phyloP scores from a whole-genome alignment of 495 filamentous ascomycete species.

The Glonium stellatum region DNA sequence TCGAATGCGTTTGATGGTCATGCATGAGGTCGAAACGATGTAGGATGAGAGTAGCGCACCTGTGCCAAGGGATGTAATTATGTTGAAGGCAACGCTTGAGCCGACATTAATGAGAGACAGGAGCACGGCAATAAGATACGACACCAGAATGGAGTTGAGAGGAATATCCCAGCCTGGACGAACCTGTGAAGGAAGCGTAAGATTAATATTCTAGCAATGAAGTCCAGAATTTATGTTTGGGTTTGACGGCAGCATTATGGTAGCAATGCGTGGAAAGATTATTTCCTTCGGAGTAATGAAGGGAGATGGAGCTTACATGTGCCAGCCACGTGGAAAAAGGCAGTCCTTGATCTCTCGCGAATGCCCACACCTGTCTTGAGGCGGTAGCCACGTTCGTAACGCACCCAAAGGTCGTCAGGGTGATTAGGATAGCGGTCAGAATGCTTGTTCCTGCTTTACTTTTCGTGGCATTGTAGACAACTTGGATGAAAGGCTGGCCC shows the following conservation, averaged over 20 bases:
- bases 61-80: constrained; percentile 42
- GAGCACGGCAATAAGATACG: constrained; percentile 44
- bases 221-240: too few relatives aligned
- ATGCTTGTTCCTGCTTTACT: constrained; percentile 42
- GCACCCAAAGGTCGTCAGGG: constrained; percentile 44
- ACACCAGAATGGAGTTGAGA: constrained; percentile 44
- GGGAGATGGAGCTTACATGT: constrained; percentile 39
- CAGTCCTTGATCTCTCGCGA: constrained; percentile 50
- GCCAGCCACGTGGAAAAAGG: constrained; percentile 49
- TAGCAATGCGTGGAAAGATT: too few relatives aligned
- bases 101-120: constrained; percentile 58
- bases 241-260: too few relatives aligned
- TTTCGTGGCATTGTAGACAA: constrained; percentile 47
- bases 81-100: constrained; percentile 50
- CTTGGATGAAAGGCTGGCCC: constrained; percentile 48
- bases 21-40: constrained; percentile 11
- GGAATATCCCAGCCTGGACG: constrained; percentile 43
- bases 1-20: constrained; percentile 5
- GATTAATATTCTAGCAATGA: background rate
- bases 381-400: constrained; percentile 51
- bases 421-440: constrained; percentile 46
- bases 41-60: constrained; percentile 27
- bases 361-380: constrained; percentile 54
- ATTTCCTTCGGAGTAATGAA: too few relatives aligned
- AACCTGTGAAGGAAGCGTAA: constrained; percentile 8